Conservation (phyloP, 2,329 filamentous ascomycete species). For the Amylocarpus encephaloides region DNA sequence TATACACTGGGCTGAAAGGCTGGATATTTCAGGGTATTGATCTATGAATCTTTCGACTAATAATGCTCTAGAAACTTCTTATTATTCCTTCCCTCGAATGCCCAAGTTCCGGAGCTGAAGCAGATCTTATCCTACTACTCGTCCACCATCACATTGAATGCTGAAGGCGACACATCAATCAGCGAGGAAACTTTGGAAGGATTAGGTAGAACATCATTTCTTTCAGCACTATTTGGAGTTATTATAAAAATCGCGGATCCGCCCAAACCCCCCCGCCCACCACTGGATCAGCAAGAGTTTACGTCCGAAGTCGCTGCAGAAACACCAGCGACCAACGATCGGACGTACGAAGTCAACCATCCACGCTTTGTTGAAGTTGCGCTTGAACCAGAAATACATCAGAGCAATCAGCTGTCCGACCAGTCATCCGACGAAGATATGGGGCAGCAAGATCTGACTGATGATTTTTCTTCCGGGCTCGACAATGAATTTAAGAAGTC, state of each 20-base stretch:
- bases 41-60: conserved; percentile 3
- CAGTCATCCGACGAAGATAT: not conserved
- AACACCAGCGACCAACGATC: conserved; percentile 4
- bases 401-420: not conserved
- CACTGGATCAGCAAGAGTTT: not conserved
- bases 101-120: conserved; percentile 64
- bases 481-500: conserved; percentile 17
- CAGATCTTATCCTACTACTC: conserved; percentile 88
- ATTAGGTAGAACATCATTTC: conserved; percentile 81
- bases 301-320: conserved; percentile 1
- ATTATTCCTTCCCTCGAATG: conserved; percentile 69
- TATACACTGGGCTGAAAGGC: not conserved
- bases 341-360: conserved; percentile 15
- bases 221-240: conserved; percentile 69
- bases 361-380: conserved; percentile 12
- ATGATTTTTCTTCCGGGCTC: conserved; percentile 15
- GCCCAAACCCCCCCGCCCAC: conserved; percentile 24
- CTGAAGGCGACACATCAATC: conserved; percentile 90
- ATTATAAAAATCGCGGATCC: conserved; percentile 58
- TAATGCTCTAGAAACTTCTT: conserved; percentile 68
- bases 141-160: conserved; percentile 78
- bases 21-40: no score
- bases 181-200: conserved; percentile 87
- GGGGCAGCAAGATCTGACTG: conserved; percentile 7
- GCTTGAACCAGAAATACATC: conserved; percentile 3